Evolutionary conservation across 2,329 filamentous ascomycete genomes (phyloP).

Genomic region (Byssothecium circinans): DNA sequence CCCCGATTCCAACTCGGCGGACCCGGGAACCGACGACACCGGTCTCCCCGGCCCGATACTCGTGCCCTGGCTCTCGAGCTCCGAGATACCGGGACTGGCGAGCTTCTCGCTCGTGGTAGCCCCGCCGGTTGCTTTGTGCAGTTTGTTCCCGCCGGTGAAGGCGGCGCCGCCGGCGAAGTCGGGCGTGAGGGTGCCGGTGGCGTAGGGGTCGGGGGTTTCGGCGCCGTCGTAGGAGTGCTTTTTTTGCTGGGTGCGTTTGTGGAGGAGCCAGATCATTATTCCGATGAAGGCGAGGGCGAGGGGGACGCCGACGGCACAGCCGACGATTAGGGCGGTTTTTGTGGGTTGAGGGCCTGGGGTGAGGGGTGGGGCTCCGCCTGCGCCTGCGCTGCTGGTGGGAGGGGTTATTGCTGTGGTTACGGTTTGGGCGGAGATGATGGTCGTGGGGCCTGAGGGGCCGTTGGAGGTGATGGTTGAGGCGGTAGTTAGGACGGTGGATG

Average conservation of each 20-base stretch:
- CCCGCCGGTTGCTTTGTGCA: slow-evolving; percentile 14
- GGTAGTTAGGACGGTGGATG: background rate
- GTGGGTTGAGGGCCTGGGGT: slow-evolving; percentile 7
- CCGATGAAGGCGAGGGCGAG: slow-evolving; percentile 34
- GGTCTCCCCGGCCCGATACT: slow-evolving; percentile 33
- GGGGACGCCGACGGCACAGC: slow-evolving; percentile 41
- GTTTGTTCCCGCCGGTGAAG: slow-evolving; percentile 25
- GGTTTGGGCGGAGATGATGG: slow-evolving; percentile 11
- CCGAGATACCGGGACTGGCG: slow-evolving; percentile 17
- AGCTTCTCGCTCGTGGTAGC: slow-evolving; percentile 15
- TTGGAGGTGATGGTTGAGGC: slow-evolving; percentile 13
- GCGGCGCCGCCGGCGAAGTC: slow-evolving; percentile 26
- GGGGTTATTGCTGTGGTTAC: slow-evolving; percentile 4
- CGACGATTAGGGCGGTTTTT: slow-evolving; percentile 37
- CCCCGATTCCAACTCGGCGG: slow-evolving; percentile 35
- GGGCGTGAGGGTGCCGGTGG: slow-evolving; percentile 17
- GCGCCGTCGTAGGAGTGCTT: slow-evolving; percentile 11
- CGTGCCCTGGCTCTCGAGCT: slow-evolving; percentile 34
- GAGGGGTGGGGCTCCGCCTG: slow-evolving; percentile 5
- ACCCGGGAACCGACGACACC: slow-evolving; percentile 28
- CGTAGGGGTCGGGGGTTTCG: slow-evolving; percentile 11
- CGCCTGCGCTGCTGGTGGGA: slow-evolving; percentile 7
- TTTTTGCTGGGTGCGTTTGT: slow-evolving; percentile 29
- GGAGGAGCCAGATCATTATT: slow-evolving; percentile 36
- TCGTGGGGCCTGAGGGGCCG: slow-evolving; percentile 28